phyloP scores from a whole-genome alignment of 2,329 filamentous ascomycete species.

The Aureobasidium vineae region DNA sequence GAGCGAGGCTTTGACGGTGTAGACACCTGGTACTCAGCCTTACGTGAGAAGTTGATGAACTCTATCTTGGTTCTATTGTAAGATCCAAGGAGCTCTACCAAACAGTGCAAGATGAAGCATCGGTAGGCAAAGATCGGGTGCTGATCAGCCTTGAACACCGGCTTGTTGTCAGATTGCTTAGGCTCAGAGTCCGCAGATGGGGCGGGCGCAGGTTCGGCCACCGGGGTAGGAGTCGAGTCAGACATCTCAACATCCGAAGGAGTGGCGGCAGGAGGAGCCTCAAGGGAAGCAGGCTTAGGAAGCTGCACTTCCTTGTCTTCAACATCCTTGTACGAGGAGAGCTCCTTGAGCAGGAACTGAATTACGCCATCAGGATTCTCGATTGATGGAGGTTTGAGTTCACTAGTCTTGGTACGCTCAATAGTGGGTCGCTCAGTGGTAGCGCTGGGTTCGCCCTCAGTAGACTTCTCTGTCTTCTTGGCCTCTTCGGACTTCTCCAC shows the following conservation, averaged over 20 bases:
- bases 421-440: slow-evolving; percentile 49
- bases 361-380: slow-evolving; percentile 94
- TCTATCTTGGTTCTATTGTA: slow-evolving; percentile 97
- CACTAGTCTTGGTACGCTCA: slow-evolving; percentile 58
- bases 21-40: slow-evolving; percentile 74
- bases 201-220: slow-evolving; percentile 41
- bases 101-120: slow-evolving; percentile 88
- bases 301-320: slow-evolving; percentile 69
- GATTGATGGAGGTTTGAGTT: slow-evolving; percentile 77
- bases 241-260: slow-evolving; percentile 54
- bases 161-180: slow-evolving; percentile 68
- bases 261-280: slow-evolving; percentile 39
- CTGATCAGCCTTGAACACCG: slow-evolving; percentile 82
- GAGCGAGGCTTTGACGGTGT: slow-evolving; percentile 94
- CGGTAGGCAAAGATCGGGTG: slow-evolving; percentile 96
- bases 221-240: slow-evolving; percentile 32
- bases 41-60: slow-evolving; percentile 98
- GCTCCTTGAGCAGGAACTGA: slow-evolving; percentile 88
- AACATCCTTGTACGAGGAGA: slow-evolving; percentile 88
- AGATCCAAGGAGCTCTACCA: slow-evolving; percentile 84
- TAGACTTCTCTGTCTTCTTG: slow-evolving; percentile 37
- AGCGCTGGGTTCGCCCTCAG: slow-evolving; percentile 22
- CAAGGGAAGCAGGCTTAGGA: slow-evolving; percentile 45
- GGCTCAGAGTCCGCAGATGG: slow-evolving; percentile 30
- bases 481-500: slow-evolving; percentile 37